These are phyloP conservation scores for Rhodotorula sp. DNA, from an alignment of 1,284 basidiomycete species.

Conservation along the genomic window DNA sequence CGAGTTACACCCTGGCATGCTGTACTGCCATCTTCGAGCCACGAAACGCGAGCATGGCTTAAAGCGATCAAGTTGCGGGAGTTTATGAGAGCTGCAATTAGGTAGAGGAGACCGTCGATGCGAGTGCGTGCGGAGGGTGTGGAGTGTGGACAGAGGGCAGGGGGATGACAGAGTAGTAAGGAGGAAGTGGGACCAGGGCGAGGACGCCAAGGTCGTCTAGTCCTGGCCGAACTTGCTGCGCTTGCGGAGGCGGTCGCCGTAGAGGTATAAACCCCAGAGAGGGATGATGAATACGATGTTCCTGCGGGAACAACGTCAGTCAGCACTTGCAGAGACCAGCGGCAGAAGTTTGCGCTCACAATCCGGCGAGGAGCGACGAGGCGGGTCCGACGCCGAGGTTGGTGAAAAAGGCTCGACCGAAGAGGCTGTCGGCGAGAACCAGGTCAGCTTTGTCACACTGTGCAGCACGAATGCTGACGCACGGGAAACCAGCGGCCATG, in stretches of 20 bases:
- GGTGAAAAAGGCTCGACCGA: constrained; percentile 10
- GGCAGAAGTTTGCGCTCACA: neutral
- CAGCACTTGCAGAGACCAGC: no score
- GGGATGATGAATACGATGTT: constrained; percentile 12
- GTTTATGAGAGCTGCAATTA: no score
- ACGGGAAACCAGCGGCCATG: constrained; percentile 31
- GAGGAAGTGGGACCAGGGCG: no score
- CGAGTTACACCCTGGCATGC: no score
- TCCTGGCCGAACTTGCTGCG: constrained; percentile 11
- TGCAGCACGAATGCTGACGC: neutral
- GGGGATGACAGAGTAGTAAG: no score
- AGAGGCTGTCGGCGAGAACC: neutral
- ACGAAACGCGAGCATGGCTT: no score
- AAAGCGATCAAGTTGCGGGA: no score
- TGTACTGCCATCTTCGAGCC: no score
- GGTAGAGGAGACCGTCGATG: no score
- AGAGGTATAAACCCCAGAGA: constrained; percentile 15
- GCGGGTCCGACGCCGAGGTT: constrained; percentile 19
- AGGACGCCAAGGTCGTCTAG: neutral
- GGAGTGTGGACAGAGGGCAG: no score
- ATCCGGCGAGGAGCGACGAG: constrained; percentile 7
- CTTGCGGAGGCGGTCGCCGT: constrained; percentile 21
- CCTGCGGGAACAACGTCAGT: no score
- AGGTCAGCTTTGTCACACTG: neutral
- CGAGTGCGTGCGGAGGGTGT: no score